phyloP scores from a whole-genome alignment of 768 basidiomycete genomes.

The Suillus subalutaceus region DNA sequence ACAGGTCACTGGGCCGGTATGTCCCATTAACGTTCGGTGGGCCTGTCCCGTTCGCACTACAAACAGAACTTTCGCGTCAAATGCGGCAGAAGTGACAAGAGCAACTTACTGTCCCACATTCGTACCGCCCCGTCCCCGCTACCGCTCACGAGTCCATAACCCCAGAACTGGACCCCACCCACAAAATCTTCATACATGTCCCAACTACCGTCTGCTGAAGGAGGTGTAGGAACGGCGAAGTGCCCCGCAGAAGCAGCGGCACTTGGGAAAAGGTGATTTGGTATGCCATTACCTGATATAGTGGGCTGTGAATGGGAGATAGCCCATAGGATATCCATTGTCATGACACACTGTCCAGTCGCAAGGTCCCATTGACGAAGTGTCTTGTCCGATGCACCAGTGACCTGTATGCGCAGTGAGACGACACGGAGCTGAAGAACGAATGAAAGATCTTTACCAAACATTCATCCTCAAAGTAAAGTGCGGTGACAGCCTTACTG shows the following conservation, averaged over 20 bases:
- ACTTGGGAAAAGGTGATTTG: slow-evolving; percentile 53
- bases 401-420: slow-evolving; percentile 63
- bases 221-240: slow-evolving; percentile 85
- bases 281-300: slow-evolving; percentile 41
- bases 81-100: slow-evolving; percentile 4
- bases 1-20: slow-evolving; percentile 91
- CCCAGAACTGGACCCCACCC: slow-evolving; percentile 98
- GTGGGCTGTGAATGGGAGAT: slow-evolving; percentile 82
- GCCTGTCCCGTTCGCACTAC: slow-evolving; percentile 97
- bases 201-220: slow-evolving; percentile 88
- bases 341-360: slow-evolving; percentile 97
- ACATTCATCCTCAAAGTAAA: slow-evolving; percentile 96
- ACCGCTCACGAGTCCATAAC: slow-evolving; percentile 94
- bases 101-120: slow-evolving; percentile 97
- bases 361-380: slow-evolving; percentile 97
- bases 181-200: slow-evolving; percentile 98
- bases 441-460: slow-evolving; percentile 55
- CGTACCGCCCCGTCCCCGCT: slow-evolving; percentile 96
- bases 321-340: slow-evolving; percentile 99
- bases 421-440: slow-evolving; percentile 5
- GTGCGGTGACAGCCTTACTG: slow-evolving; percentile 86
- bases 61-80: slow-evolving; percentile 10
- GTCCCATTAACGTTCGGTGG: slow-evolving; percentile 89
- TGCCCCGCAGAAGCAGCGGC: slow-evolving; percentile 57
- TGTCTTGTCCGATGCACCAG: slow-evolving; percentile 97